Conservation (phyloP, 192 early-diverging fungal species). For the Coemansia sp. region DNA sequence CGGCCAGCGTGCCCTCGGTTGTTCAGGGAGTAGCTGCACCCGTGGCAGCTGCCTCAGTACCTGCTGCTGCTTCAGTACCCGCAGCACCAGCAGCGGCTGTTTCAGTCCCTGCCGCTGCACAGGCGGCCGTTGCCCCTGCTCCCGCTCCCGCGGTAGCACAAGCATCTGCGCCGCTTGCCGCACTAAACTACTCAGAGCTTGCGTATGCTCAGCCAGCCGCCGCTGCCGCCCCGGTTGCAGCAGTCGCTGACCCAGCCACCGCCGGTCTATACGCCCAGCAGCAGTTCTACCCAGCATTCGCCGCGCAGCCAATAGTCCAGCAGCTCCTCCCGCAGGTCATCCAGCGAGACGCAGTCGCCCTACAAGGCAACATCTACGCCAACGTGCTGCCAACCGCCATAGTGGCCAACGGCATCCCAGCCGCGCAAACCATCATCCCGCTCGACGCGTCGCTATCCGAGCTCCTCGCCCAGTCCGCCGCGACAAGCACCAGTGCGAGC, state of each 20-base stretch:
- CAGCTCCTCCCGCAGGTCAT: neutral
- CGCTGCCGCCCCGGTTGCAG: neutral
- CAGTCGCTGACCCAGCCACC: neutral
- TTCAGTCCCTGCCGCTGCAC: neutral
- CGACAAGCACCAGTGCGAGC: neutral
- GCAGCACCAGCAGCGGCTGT: neutral
- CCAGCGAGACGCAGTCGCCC: neutral
- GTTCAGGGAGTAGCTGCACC: neutral
- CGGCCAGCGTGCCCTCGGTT: neutral
- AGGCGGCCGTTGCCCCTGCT: neutral
- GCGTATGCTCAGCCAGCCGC: conserved; percentile 15
- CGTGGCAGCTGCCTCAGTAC: conserved; percentile 5
- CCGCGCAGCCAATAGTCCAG: conserved; percentile 11
- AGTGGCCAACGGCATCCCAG: neutral
- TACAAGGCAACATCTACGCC: neutral
- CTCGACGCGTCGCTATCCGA: conserved; percentile 12
- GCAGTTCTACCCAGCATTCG: conserved; percentile 33
- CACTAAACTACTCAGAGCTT: conserved; percentile 16
- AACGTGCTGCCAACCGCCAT: conserved; percentile 5
- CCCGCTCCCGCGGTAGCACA: neutral
- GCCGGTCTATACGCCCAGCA: conserved; percentile 31
- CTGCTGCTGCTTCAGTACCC: neutral
- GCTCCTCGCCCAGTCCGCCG: conserved; percentile 3
- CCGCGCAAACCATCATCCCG: conserved; percentile 6
- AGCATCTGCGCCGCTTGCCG: conserved; percentile 1